Base-by-base conservation (phyloP, 306 rosid genomes). In the Prunus fruticosa region DNA sequence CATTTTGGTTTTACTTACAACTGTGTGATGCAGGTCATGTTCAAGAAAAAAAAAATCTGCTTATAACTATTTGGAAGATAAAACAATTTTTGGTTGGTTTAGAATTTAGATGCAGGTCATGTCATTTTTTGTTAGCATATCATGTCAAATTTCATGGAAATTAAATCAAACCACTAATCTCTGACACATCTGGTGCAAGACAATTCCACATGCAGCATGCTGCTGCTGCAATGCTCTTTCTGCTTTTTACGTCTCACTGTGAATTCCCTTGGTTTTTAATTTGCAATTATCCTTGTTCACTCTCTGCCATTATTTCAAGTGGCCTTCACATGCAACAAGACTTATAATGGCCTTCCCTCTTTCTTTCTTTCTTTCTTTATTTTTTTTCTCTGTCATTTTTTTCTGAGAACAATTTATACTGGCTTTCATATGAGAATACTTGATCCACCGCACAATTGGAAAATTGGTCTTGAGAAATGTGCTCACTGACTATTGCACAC, bases 101-200 rank as follows among this genome's bases (percentile, higher is more conserved):
- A 38, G 43, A 38, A 38, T 38, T 38, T 38, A 7, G 43, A 38
- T 38, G 43, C 9, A 38, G 43, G 9, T 38, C 43, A 38, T 38
- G 13, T 50, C 74, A 69, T 34, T 16, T 51, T 69, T 28, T 9
- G 74, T 69, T 69, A 69, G 61, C 73, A 27, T 69, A 22, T 50
- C 60, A 50, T 69, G 13, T 50, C 74, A 69, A 10, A 5, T 34
- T 51, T 69, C 74, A 27, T 69, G 61, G 32, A 30, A 50, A 7
- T 69, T 71, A 25, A 14, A 23, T 0, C 45, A 16, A 23, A 69
- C 28, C 6, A 50, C 74, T 27, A 9, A 9, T 28, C 12, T 56
- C 14, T 56, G 6, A 22, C 62, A 56, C 62, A n/a, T 56, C 13
- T 56, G 22, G 41, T 45, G 43, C 25, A 50, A 70, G 30, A 27